Evolutionary conservation across 106 monocot species (phyloP).

Genomic region (Dendrobium catenatum): DNA sequence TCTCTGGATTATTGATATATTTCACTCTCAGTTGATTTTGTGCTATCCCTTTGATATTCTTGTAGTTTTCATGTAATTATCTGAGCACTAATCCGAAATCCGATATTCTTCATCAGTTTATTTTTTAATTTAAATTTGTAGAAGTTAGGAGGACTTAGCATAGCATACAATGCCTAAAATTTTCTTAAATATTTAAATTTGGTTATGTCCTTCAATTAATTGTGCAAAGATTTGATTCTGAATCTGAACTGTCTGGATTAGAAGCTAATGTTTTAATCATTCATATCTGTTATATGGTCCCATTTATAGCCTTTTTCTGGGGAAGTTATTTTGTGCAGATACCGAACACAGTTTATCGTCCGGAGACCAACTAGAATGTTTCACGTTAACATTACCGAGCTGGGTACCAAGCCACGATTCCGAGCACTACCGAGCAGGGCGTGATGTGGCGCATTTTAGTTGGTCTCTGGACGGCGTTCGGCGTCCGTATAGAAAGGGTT

Average conservation of each 20-base stretch:
- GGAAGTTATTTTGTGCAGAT: no score
- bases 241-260: not conserved
- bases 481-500: no score
- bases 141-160: not conserved
- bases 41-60: conserved; percentile 1
- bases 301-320: no score
- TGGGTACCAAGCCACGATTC: no score
- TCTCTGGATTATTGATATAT: not conserved
- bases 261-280: no score
- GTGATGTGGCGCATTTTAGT: no score
- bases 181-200: not conserved
- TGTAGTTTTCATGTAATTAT: not conserved
- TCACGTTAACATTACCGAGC: no score
- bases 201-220: not conserved
- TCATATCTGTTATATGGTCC: no score
- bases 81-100: not conserved
- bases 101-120: not conserved
- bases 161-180: not conserved
- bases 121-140: not conserved
- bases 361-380: no score
- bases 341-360: no score
- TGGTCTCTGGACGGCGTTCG: no score
- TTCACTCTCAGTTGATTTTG: not conserved
- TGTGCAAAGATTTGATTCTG: not conserved
- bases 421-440: no score